Evolutionary conservation across 1,139 yeast species (phyloP).

Genomic region (Geotrichum fermentans): DNA sequence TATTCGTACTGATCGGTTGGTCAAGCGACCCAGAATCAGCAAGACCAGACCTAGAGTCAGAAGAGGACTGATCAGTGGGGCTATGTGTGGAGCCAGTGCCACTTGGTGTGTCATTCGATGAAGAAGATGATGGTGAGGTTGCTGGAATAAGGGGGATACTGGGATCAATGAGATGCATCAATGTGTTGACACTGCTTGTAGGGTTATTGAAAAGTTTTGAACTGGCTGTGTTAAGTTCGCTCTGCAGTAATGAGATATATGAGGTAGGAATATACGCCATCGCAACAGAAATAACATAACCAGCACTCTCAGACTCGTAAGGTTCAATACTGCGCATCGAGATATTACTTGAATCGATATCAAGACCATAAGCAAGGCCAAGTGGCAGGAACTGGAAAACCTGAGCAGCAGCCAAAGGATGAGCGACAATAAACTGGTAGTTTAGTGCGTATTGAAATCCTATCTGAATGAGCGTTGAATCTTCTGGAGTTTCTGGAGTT

Average conservation of each 20-base stretch:
- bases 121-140: slow-evolving; percentile 16
- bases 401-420: slow-evolving; percentile 43
- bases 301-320: slow-evolving; percentile 32
- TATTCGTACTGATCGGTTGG: slow-evolving; percentile 28
- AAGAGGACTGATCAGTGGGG: neutral
- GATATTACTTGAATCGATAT: slow-evolving; percentile 29
- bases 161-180: slow-evolving; percentile 41
- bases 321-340: slow-evolving; percentile 38
- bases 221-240: slow-evolving; percentile 32
- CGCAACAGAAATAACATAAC: slow-evolving; percentile 40
- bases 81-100: slow-evolving; percentile 17
- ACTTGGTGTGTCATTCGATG: slow-evolving; percentile 14
- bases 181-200: slow-evolving; percentile 33
- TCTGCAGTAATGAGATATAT: slow-evolving; percentile 30
- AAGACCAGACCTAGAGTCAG: slow-evolving; percentile 17
- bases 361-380: slow-evolving; percentile 39
- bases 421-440: slow-evolving; percentile 40
- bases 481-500: slow-evolving; percentile 31
- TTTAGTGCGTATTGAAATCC: slow-evolving; percentile 41
- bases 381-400: slow-evolving; percentile 41
- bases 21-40: slow-evolving; percentile 37
- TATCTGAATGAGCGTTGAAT: slow-evolving; percentile 36
- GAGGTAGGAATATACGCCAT: slow-evolving; percentile 37
- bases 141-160: slow-evolving; percentile 35
- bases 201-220: slow-evolving; percentile 37